A percentile compares a stretch with the other conserved stretches of the same genome.
phyloP scores from a whole-genome alignment of 257 asterid genomes.

The Jacaranda mimosifolia region DNA sequence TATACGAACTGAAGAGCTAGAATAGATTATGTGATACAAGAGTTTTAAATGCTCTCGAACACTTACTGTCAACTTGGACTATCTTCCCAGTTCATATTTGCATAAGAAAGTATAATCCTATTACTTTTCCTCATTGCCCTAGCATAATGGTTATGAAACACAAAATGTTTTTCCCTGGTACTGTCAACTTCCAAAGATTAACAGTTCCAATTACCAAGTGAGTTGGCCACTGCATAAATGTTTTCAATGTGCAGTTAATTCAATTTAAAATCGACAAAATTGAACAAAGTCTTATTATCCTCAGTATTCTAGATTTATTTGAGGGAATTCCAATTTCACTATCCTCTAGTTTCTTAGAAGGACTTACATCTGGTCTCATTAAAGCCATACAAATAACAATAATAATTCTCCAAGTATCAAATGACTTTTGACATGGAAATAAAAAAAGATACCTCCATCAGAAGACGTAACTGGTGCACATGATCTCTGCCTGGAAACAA shows the following conservation, averaged over 20 bases:
- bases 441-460: conserved; percentile 77
- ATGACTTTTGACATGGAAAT: conserved; percentile 16
- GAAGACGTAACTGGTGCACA: conserved; percentile 94
- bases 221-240: neutral
- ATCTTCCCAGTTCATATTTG: neutral
- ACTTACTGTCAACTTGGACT: neutral
- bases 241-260: neutral
- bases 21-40: neutral
- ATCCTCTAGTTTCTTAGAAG: too few relatives aligned
- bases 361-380: too few relatives aligned
- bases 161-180: neutral
- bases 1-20: neutral
- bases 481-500: conserved; percentile 98
- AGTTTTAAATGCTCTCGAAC: neutral
- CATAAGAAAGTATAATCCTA: neutral
- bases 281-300: too few relatives aligned
- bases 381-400: neutral
- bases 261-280: neutral
- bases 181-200: conserved; percentile 5
- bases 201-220: neutral
- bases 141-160: neutral
- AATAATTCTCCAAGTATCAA: conserved; percentile 2
- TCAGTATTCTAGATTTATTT: too few relatives aligned
- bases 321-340: too few relatives aligned
- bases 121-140: neutral